A percentile compares a stretch with the other conserved stretches of the same genome.
Conservation (phyloP, 2,329 filamentous ascomycete species). For the Hypoxylon sp. region DNA sequence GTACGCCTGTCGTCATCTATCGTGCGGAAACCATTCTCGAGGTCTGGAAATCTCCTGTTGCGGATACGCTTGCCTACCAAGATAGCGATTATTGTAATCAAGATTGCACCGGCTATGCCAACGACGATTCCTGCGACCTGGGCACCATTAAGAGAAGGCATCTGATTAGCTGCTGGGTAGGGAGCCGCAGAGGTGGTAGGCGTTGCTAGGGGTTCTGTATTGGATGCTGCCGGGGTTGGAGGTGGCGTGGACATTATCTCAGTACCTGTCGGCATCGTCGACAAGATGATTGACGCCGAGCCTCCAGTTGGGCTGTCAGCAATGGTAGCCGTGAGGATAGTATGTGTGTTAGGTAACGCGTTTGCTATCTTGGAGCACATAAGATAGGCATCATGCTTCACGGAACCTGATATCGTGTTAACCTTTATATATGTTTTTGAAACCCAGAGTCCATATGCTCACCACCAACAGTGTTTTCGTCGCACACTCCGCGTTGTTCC, state of each 20-base stretch:
- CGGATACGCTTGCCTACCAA: constrained; percentile 61
- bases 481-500: constrained; percentile 66
- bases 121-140: constrained; percentile 73
- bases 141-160: constrained; percentile 54
- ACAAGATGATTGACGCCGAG: constrained; percentile 40
- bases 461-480: constrained; percentile 60
- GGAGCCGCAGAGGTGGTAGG: constrained; percentile 37
- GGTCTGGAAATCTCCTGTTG: constrained; percentile 58
- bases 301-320: constrained; percentile 57
- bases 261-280: constrained; percentile 28
- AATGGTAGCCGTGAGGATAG: constrained; percentile 71
- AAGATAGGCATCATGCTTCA: constrained; percentile 60
- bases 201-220: constrained; percentile 28
- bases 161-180: constrained; percentile 39
- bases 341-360: constrained; percentile 71
- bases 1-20: constrained; percentile 58
- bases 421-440: constrained; percentile 6
- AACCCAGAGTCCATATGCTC: constrained; percentile 45
- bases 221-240: constrained; percentile 31
- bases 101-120: constrained; percentile 65
- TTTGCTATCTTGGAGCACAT: constrained; percentile 70
- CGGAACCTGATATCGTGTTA: constrained; percentile 44
- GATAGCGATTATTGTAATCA: constrained; percentile 65
- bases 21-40: constrained; percentile 58
- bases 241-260: constrained; percentile 11